Conservation (phyloP, 169 alveolate genomes). For the Eimeria falciformis region DNA sequence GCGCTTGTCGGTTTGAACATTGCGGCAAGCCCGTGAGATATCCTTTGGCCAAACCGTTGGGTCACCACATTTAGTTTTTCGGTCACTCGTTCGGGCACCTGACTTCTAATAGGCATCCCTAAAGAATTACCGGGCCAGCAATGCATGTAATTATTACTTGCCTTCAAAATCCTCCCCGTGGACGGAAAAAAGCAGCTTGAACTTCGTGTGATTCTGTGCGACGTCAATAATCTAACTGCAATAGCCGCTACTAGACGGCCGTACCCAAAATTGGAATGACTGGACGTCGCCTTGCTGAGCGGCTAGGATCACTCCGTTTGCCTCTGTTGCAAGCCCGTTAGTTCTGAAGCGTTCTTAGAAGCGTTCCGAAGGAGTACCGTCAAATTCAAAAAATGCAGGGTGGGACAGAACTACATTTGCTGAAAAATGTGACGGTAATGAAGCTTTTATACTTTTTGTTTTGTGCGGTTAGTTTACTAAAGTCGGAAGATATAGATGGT, state of each 20-base stretch:
- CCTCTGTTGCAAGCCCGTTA: constrained; percentile 20
- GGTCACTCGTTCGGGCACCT: constrained; percentile 39
- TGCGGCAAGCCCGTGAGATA: constrained; percentile 76
- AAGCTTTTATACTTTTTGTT: too few relatives aligned
- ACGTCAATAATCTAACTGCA: not conserved
- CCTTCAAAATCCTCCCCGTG: constrained; percentile 76
- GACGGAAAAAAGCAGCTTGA: constrained; percentile 68
- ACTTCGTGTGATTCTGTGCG: constrained; percentile 64
- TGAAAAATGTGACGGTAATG: not conserved
- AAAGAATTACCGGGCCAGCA: not conserved
- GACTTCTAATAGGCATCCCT: constrained; percentile 37
- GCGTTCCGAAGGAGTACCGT: constrained; percentile 1
- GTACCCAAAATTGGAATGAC: constrained; percentile 75
- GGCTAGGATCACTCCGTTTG: constrained; percentile 74
- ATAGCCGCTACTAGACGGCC: not conserved
- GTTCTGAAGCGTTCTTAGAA: not conserved
- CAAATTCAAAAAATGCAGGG: constrained; percentile 77
- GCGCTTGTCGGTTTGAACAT: constrained; percentile 74
- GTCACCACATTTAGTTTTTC: not conserved
- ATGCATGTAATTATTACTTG: not conserved
- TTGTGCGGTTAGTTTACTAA: constrained; percentile 26
- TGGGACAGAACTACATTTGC: constrained; percentile 74
- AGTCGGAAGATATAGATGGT: constrained; percentile 57
- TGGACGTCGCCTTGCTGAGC: constrained; percentile 78
- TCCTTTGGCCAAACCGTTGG: constrained; percentile 7